phyloP scores from a whole-genome alignment of 2,329 filamentous ascomycete species.

The Monilinia aucupariae region DNA sequence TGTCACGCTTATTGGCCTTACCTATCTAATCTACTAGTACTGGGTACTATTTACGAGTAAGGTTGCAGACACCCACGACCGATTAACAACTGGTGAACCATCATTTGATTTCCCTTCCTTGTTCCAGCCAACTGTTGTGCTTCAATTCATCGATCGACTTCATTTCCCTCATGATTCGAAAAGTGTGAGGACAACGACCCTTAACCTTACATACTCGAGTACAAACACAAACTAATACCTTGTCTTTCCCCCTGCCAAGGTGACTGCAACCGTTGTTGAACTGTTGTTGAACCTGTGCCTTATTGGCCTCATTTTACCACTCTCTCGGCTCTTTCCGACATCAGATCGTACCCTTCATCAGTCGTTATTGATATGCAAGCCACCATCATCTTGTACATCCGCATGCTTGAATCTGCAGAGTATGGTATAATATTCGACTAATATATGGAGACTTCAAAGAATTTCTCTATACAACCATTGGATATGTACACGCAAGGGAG shows the following conservation, averaged over 20 bases:
- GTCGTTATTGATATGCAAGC: neutral
- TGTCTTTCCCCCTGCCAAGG: neutral
- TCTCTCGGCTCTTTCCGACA: neutral
- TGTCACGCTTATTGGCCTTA: too few relatives aligned
- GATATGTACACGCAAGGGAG: neutral
- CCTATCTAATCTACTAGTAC: too few relatives aligned
- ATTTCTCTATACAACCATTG: neutral
- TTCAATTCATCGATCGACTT: neutral
- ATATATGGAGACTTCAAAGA: neutral
- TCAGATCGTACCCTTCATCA: too few relatives aligned
- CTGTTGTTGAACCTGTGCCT: neutral
- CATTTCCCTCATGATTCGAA: neutral
- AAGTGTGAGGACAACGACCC: too few relatives aligned
- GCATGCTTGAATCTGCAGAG: neutral
- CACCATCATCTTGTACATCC: neutral
- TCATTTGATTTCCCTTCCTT: neutral
- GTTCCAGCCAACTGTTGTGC: neutral
- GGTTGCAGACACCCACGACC: too few relatives aligned
- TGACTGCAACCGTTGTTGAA: neutral
- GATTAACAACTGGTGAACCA: neutral
- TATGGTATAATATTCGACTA: neutral
- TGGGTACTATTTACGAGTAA: too few relatives aligned
- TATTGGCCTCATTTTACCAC: neutral
- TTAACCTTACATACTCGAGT: too few relatives aligned
- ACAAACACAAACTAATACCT: neutral